Conservation (phyloP, 208 protist species). For the Crithidia expoeki region DNA sequence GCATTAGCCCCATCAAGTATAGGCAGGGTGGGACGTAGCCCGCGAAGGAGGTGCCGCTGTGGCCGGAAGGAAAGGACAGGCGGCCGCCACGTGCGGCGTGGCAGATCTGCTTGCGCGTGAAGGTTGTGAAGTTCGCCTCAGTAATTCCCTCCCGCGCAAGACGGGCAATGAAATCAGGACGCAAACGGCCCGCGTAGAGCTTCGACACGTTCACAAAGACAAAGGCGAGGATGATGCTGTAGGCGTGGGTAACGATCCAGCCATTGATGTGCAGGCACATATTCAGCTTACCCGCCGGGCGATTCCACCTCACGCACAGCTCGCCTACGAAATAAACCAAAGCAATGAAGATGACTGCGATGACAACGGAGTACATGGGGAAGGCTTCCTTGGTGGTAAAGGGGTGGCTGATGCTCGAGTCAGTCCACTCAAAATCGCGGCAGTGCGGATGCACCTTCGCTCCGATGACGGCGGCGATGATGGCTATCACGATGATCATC, state of each 20-base stretch:
- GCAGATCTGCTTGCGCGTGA: constrained; percentile 41
- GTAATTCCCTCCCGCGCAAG: constrained; percentile 52
- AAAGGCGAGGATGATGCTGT: constrained; percentile 48
- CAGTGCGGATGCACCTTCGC: constrained; percentile 49
- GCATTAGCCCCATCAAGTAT: constrained; percentile 68
- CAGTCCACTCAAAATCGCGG: constrained; percentile 70
- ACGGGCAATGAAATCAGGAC: constrained; percentile 84
- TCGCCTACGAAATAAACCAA: constrained; percentile 43
- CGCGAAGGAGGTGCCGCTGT: constrained; percentile 83
- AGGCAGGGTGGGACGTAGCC: constrained; percentile 66
- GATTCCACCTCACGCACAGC: constrained; percentile 25
- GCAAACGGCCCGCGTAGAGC: constrained; percentile 83
- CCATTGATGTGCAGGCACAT: constrained; percentile 46
- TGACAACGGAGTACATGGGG: constrained; percentile 53
- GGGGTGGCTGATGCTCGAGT: constrained; percentile 66
- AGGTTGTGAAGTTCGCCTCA: constrained; percentile 21
- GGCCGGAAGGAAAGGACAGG: constrained; percentile 91
- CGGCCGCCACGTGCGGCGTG: constrained; percentile 67
- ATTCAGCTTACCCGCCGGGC: constrained; percentile 26
- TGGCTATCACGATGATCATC: constrained; percentile 31
- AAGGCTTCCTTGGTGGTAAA: constrained; percentile 47
- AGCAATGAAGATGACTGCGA: constrained; percentile 40
- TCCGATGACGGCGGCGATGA: constrained; percentile 20
- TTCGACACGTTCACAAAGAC: constrained; percentile 59
- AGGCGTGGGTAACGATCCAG: constrained; percentile 60